These are phyloP conservation scores for Eleusine coracana DNA, from an alignment of 176 grass and related monocot species.

Conservation along the genomic window DNA sequence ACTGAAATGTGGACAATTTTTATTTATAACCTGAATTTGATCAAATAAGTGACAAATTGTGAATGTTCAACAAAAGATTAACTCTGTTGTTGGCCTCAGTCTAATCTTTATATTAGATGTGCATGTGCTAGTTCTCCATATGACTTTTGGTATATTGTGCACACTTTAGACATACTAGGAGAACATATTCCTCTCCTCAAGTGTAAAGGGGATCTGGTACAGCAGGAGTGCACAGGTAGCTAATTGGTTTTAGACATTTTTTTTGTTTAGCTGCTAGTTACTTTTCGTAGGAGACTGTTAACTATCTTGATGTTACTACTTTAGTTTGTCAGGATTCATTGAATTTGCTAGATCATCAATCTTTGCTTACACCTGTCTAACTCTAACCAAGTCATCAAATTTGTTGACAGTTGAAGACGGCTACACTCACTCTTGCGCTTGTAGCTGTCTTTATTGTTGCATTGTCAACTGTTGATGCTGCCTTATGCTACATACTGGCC, in stretches of 20 bases:
- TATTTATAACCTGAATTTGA: constrained; percentile 5
- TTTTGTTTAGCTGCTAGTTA: neutral
- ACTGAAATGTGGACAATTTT: neutral
- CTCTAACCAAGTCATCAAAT: constrained; percentile 27
- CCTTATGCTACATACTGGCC: constrained; percentile 76
- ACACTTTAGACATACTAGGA: neutral
- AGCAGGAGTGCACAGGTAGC: neutral
- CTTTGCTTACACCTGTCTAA: constrained; percentile 20
- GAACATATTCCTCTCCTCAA: neutral
- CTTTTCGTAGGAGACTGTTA: neutral
- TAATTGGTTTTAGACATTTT: neutral
- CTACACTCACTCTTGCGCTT: constrained; percentile 70
- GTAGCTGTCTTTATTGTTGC: constrained; percentile 83
- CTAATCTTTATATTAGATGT: neutral
- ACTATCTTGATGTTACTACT: neutral
- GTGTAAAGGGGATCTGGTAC: neutral
- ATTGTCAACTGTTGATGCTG: constrained; percentile 75
- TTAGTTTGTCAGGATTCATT: neutral
- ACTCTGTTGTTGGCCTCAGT: neutral
- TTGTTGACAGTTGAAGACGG: constrained; percentile 72
- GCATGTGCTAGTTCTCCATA: neutral
- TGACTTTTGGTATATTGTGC: constrained; percentile 14
- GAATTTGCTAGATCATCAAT: neutral
- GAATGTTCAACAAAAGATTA: neutral
- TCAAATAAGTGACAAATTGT: neutral